Base-by-base conservation (phyloP, 345 rosid species). In the Syzygium oleosum region DNA sequence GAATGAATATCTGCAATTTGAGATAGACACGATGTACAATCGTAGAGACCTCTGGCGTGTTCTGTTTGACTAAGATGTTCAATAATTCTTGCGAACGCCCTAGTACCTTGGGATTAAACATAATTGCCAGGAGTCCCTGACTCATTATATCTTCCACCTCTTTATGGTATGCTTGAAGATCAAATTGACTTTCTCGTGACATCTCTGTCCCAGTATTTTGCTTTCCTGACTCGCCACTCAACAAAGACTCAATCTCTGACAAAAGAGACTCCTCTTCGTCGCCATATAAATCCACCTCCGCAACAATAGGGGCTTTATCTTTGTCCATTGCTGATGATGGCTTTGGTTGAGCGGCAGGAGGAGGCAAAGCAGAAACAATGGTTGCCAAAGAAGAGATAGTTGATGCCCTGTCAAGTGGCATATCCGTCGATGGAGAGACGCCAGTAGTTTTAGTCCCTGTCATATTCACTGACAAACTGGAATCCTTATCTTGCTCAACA, bases 201-300 rank as follows among this genome's bases (percentile, higher is more conserved):
- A 56, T 56, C 12, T 23, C 63, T 23, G n/a, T 23, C 13, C 14
- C 3, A 0, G 63, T 56, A 22, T 9, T 56, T 56, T 56, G 63
- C 63, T 56, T 5, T 56, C n/a, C 63, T 9, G 63, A 56, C 13
- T 56, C 63, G 10, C 5, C 63, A 23, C 63, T 56, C 63, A 56
- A 56, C 63, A 56, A 12, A 56, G n/a, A 56, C 63, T 56, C 3
- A 5, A 56, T 56, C 63, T 56, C 10, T 23, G 14, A 58, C n/a
- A 23, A 58, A 58, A 58, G 63, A 58, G n/a, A 23, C 10, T 10
- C 29, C 63, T 58, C 63, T 23, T 13, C 3, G 1, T 12, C 6
- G 9, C 63, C 6, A 0, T 6, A 0, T 58, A 58, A 55, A 10
- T 55, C 29, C 23, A n/a, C 63, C 63, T 58, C 6, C 3, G 10